Percentiles rank a stretch among this genome's conserved stretches.
These are phyloP conservation scores for Rosa multiflora DNA, from an alignment of 306 rosid species.

Conservation along the genomic window DNA sequence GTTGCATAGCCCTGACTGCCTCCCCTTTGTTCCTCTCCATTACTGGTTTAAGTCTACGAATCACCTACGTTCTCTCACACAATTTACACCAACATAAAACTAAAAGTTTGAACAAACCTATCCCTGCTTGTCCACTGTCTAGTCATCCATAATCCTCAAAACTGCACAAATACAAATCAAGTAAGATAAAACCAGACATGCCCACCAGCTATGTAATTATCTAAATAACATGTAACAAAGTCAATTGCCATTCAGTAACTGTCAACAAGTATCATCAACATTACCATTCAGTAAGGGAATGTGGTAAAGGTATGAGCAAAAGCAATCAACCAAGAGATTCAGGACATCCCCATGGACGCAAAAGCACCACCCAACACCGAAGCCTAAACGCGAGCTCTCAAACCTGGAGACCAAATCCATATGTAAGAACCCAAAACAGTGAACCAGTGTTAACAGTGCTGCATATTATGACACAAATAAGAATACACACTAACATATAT, in stretches of 20 bases:
- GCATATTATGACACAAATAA: not conserved
- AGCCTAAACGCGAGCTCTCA: conserved; percentile 4
- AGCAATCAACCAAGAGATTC: not conserved
- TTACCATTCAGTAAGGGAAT: not conserved
- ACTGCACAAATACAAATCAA: conserved; percentile 30
- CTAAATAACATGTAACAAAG: not conserved
- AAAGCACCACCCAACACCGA: not conserved
- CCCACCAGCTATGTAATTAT: not conserved
- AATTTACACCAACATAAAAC: not conserved
- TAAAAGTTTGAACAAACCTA: not conserved
- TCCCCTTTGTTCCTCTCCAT: conserved; percentile 97
- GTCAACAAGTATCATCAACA: not conserved
- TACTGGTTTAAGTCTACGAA: conserved; percentile 30
- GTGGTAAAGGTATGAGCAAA: not conserved
- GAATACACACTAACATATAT: not conserved
- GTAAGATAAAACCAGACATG: conserved; percentile 12
- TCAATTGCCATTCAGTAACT: conserved; percentile 11
- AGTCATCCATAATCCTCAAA: conserved; percentile 28
- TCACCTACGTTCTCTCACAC: conserved; percentile 18
- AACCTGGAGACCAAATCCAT: conserved; percentile 8
- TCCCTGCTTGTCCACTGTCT: conserved; percentile 4
- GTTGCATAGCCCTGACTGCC: conserved; percentile 63
- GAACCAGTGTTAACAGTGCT: not conserved
- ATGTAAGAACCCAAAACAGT: not conserved
- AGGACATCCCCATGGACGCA: not conserved